Evolutionary conservation across 352 stramenopile species (phyloP).

Genomic region (Globisporangium okanoganense): DNA sequence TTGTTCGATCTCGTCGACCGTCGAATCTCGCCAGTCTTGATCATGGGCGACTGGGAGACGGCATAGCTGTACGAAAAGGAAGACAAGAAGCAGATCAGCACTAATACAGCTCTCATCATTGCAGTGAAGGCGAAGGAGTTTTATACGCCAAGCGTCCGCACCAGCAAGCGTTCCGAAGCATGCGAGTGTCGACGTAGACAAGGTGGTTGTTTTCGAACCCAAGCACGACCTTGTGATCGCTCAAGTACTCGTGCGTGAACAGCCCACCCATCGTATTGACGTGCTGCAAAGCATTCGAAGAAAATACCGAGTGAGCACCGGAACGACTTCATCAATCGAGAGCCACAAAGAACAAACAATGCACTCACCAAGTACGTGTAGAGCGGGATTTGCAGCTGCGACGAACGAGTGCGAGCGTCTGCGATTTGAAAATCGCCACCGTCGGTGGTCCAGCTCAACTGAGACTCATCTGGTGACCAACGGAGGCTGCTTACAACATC

Average conservation of each 20-base stretch:
- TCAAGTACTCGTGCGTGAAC: constrained; percentile 74
- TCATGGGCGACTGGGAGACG: constrained; percentile 41
- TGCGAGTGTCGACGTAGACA: constrained; percentile 62
- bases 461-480: constrained; percentile 42
- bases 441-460: constrained; percentile 82
- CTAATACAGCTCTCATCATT: background rate
- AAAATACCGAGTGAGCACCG: background rate
- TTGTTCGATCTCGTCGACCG: constrained; percentile 42
- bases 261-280: constrained; percentile 47
- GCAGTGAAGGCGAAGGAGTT: background rate
- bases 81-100: background rate
- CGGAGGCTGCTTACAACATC: constrained; percentile 81
- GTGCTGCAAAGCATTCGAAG: constrained; percentile 18
- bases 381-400: constrained; percentile 34
- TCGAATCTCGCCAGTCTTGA: constrained; percentile 48
- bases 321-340: background rate
- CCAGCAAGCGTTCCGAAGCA: constrained; percentile 42
- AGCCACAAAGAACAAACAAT: background rate
- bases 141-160: constrained; percentile 16
- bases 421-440: constrained; percentile 67
- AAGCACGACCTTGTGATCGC: constrained; percentile 42
- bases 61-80: constrained; percentile 34
- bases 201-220: constrained; percentile 65
- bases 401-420: constrained; percentile 38
- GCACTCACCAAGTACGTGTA: constrained; percentile 26